Percentiles rank a stretch among this genome's conserved stretches.
These are phyloP conservation scores for Cyclocybe aegerita DNA, from an alignment of 768 basidiomycete genomes.

Conservation along the genomic window DNA sequence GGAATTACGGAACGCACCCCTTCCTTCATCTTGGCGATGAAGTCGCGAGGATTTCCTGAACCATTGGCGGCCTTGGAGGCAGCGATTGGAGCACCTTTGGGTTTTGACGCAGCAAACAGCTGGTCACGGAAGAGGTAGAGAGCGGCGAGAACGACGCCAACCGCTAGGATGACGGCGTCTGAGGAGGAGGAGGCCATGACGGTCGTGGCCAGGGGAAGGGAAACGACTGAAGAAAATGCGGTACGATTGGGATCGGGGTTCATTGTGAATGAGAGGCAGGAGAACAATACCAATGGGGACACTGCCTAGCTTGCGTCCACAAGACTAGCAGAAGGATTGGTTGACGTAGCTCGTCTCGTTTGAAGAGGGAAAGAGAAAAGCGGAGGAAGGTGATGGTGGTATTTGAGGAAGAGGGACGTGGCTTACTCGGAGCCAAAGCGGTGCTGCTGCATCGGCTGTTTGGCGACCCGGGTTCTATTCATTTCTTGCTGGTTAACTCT, in stretches of 20 bases:
- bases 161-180: slow-evolving; percentile 68
- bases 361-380: slow-evolving; percentile 15
- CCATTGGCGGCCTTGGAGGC: slow-evolving; percentile 57
- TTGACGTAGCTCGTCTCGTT: slow-evolving; percentile 10
- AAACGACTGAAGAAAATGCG: slow-evolving; percentile 39
- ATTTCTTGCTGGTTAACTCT: background rate
- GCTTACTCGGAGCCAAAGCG: slow-evolving; percentile 18
- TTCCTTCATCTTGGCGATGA: slow-evolving; percentile 92
- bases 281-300: slow-evolving; percentile 26
- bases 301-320: slow-evolving; percentile 22
- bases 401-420: slow-evolving; percentile 24
- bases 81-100: slow-evolving; percentile 48
- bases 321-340: slow-evolving; percentile 10
- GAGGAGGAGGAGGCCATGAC: slow-evolving; percentile 68
- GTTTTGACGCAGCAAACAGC: slow-evolving; percentile 67
- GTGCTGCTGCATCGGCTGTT: slow-evolving; percentile 2
- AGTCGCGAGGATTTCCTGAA: slow-evolving; percentile 88
- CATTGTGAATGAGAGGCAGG: slow-evolving; percentile 15
- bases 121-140: slow-evolving; percentile 84
- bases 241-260: slow-evolving; percentile 37
- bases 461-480: background rate
- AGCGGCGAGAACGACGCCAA: slow-evolving; percentile 76
- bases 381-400: slow-evolving; percentile 18
- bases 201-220: slow-evolving; percentile 28
- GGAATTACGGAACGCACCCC: slow-evolving; percentile 55